A percentile compares a stretch with the other conserved stretches of the same genome.
phyloP scores from a whole-genome alignment of 192 early-diverging fungal genomes.

The Chytriomyces confervae region DNA sequence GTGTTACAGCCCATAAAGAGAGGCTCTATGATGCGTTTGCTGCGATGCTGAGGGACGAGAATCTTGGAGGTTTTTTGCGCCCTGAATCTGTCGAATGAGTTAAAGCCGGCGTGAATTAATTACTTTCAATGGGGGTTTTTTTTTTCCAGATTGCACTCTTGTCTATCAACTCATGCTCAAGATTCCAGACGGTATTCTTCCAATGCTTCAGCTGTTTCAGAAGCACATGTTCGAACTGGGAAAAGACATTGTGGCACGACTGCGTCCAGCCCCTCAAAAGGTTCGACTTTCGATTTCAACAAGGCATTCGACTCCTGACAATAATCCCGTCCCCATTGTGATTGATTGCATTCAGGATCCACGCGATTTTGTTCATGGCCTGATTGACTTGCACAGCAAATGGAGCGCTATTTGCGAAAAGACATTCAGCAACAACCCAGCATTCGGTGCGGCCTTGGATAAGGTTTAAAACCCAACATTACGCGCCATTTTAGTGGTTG shows the following conservation, averaged over 20 bases:
- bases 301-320: too few species aligned
- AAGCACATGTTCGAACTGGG: slow-evolving; percentile 65
- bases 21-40: slow-evolving; percentile 73
- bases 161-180: slow-evolving; percentile 70
- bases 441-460: slow-evolving; percentile 79
- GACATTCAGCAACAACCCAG: slow-evolving; percentile 69
- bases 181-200: slow-evolving; percentile 67
- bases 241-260: slow-evolving; percentile 56
- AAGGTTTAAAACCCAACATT: slow-evolving; percentile 51
- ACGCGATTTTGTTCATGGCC: slow-evolving; percentile 67
- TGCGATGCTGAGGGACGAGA: slow-evolving; percentile 68
- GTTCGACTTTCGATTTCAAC: slow-evolving; percentile 26
- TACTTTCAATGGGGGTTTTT: neutral
- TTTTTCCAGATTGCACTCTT: slow-evolving; percentile 65
- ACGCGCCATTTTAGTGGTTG: neutral
- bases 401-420: slow-evolving; percentile 63
- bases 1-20: slow-evolving; percentile 68
- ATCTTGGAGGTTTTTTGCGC: slow-evolving; percentile 60
- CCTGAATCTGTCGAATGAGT: neutral
- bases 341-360: slow-evolving; percentile 62
- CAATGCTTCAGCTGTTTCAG: slow-evolving; percentile 69
- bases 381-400: slow-evolving; percentile 69
- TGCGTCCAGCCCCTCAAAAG: slow-evolving; percentile 56
- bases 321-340: too few species aligned
- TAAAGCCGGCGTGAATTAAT: too few species aligned